phyloP scores from a whole-genome alignment of 176 grass and related monocot genomes.

The Leersia perrieri region DNA sequence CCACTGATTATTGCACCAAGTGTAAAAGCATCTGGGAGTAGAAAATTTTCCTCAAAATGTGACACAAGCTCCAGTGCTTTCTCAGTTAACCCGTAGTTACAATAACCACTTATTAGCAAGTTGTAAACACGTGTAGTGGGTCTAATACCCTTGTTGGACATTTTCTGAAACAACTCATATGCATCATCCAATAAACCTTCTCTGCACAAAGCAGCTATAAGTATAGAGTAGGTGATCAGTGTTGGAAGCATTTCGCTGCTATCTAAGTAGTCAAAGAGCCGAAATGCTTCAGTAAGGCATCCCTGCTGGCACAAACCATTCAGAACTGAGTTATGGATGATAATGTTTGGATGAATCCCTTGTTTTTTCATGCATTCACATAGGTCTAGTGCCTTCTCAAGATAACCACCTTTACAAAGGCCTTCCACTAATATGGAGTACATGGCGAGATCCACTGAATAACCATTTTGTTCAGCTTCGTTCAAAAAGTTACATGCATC shows the following conservation, averaged over 20 bases:
- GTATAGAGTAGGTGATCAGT: constrained; percentile 61
- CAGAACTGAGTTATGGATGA: constrained; percentile 83
- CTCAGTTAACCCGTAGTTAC: constrained; percentile 68
- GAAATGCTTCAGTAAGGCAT: constrained; percentile 84
- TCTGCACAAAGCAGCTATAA: constrained; percentile 87
- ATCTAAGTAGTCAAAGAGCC: constrained; percentile 76
- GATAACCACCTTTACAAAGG: constrained; percentile 75
- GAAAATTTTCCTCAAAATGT: constrained; percentile 52
- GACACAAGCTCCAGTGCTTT: constrained; percentile 63
- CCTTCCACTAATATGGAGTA: constrained; percentile 71
- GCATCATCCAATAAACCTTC: constrained; percentile 84
- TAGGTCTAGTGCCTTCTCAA: constrained; percentile 76
- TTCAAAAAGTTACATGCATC: constrained; percentile 70
- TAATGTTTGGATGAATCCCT: constrained; percentile 59
- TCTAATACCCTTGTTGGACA: constrained; percentile 60
- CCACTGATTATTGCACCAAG: constrained; percentile 71
- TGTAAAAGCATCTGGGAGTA: constrained; percentile 72
- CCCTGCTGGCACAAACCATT: constrained; percentile 82
- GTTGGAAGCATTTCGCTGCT: constrained; percentile 56
- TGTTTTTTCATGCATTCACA: constrained; percentile 73
- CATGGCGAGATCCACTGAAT: constrained; percentile 55
- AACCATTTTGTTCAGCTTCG: constrained; percentile 58
- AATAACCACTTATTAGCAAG: constrained; percentile 72
- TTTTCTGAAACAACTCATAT: constrained; percentile 60
- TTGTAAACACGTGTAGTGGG: constrained; percentile 70